Evolutionary conservation across 2,329 filamentous ascomycete species (phyloP).

Genomic region (Phialophora chinensis): DNA sequence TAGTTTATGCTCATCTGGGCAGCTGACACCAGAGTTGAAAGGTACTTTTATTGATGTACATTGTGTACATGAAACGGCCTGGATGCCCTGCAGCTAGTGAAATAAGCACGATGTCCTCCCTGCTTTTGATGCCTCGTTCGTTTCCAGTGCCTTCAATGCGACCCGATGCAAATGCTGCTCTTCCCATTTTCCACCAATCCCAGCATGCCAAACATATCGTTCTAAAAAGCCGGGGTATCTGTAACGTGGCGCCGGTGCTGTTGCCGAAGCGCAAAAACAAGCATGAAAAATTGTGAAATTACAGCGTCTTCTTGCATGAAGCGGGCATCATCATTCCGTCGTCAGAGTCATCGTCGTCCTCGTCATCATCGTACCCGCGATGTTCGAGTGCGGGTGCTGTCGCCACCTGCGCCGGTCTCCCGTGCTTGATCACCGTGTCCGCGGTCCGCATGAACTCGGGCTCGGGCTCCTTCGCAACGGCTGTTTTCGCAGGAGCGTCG

Average conservation of each 20-base stretch:
- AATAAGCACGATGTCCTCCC: slow-evolving; percentile 5
- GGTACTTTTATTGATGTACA: slow-evolving; percentile 19
- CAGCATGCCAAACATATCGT: slow-evolving; percentile 22
- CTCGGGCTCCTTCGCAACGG: slow-evolving; percentile 26
- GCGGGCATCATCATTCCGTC: slow-evolving; percentile 39
- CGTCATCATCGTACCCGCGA: slow-evolving; percentile 27
- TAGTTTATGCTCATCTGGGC: not conserved
- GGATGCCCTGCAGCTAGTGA: slow-evolving; percentile 2
- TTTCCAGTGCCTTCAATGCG: slow-evolving; percentile 8
- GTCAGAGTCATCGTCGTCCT: slow-evolving; percentile 36
- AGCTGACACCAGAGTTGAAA: slow-evolving; percentile 7
- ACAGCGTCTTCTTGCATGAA: slow-evolving; percentile 29
- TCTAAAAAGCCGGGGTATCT: slow-evolving; percentile 37
- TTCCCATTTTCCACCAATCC: not conserved
- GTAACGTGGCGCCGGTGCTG: slow-evolving; percentile 19
- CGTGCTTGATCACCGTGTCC: slow-evolving; percentile 38
- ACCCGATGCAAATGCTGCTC: not conserved
- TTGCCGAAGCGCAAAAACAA: slow-evolving; percentile 11
- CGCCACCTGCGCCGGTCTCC: slow-evolving; percentile 23
- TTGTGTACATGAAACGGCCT: slow-evolving; percentile 9
- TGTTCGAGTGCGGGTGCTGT: slow-evolving; percentile 31
- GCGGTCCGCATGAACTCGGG: slow-evolving; percentile 40
- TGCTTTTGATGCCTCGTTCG: slow-evolving; percentile 9
- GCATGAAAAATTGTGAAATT: slow-evolving; percentile 18
- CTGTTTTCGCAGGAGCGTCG: slow-evolving; percentile 19